Evolutionary conservation across 805 yeast species (phyloP).

Genomic region (Candida maltosa): DNA sequence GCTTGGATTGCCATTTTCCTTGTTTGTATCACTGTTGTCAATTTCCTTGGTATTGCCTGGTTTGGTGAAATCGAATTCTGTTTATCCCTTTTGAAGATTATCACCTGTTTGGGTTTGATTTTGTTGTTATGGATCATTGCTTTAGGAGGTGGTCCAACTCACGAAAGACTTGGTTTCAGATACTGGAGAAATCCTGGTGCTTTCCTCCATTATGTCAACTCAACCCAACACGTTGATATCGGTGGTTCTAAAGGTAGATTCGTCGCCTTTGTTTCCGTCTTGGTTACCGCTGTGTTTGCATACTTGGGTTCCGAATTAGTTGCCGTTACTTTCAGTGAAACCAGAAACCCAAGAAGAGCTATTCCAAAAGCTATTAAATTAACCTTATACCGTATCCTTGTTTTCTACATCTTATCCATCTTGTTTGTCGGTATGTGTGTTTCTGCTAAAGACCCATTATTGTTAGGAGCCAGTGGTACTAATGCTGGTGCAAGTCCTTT

Average conservation of each 20-base stretch:
- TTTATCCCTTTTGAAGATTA: conserved; percentile 62
- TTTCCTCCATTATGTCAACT: conserved; percentile 44
- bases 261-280: conserved; percentile 58
- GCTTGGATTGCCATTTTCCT: conserved; percentile 53
- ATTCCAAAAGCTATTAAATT: conserved; percentile 70
- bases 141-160: conserved; percentile 76
- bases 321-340: conserved; percentile 74
- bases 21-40: conserved; percentile 37
- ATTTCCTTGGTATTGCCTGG: conserved; percentile 48
- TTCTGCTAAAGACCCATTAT: conserved; percentile 50
- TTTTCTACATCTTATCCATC: conserved; percentile 62
- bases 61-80: conserved; percentile 60
- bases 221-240: conserved; percentile 29
- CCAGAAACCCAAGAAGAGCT: conserved; percentile 59
- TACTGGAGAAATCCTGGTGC: conserved; percentile 74
- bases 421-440: conserved; percentile 68
- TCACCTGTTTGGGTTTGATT: conserved; percentile 66
- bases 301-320: conserved; percentile 68
- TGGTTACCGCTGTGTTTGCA: conserved; percentile 67
- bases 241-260: conserved; percentile 51
- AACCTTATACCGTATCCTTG: conserved; percentile 64
- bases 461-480: conserved; percentile 49
- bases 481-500: conserved; percentile 80
- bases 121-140: conserved; percentile 60
- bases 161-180: conserved; percentile 71